Conservation (phyloP, 208 protist species). For the Leishmania amazonensis region DNA sequence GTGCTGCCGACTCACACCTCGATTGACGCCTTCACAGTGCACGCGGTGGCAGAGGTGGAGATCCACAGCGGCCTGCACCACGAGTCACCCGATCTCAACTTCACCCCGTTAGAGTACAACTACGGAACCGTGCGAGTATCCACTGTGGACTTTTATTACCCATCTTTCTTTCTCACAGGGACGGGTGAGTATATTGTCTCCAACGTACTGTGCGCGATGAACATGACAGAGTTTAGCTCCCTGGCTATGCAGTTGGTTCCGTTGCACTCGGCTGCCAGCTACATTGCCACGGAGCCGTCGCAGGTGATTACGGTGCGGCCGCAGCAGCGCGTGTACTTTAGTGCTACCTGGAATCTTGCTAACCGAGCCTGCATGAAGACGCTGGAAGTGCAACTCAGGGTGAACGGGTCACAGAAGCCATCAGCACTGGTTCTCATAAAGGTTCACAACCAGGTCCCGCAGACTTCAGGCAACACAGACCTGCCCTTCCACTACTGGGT, state of each 20-base stretch:
- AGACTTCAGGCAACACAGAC: constrained; percentile 50
- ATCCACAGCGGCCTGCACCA: constrained; percentile 70
- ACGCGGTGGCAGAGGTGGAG: constrained; percentile 73
- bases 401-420: constrained; percentile 75
- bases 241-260: constrained; percentile 88
- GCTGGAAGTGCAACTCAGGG: constrained; percentile 72
- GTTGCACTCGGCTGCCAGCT: constrained; percentile 51
- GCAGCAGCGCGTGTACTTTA: constrained; percentile 89
- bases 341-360: constrained; percentile 68
- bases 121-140: constrained; percentile 86
- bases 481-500: constrained; percentile 89
- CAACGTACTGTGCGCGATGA: constrained; percentile 88
- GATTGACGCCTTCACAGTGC: constrained; percentile 75
- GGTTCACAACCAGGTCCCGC: constrained; percentile 70
- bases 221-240: constrained; percentile 84
- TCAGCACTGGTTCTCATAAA: constrained; percentile 78
- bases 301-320: constrained; percentile 86
- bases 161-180: constrained; percentile 73
- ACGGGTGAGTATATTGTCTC: constrained; percentile 83
- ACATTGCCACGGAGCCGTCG: constrained; percentile 66
- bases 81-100: constrained; percentile 58
- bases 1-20: constrained; percentile 67
- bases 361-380: constrained; percentile 63
- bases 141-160: constrained; percentile 85
- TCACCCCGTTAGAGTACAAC: constrained; percentile 83